Evolutionary conservation across 257 asterid species (phyloP).

Genomic region (Ophiorrhiza pumila): DNA sequence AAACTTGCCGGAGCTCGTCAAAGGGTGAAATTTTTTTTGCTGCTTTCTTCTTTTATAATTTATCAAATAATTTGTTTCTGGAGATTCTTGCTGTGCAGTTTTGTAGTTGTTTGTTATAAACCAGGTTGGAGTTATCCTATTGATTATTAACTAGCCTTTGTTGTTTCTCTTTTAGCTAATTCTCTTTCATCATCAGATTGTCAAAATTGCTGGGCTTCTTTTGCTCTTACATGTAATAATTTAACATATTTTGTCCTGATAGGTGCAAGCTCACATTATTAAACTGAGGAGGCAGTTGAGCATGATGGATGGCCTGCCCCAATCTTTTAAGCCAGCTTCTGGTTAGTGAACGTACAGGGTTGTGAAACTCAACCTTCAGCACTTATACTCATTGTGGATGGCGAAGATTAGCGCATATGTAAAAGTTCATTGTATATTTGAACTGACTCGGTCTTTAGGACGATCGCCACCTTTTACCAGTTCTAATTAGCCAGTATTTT

Average conservation of each 20-base stretch:
- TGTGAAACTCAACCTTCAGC: slow-evolving; percentile 11
- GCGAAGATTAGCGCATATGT: slow-evolving; percentile 22
- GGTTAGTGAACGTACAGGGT: slow-evolving; percentile 29
- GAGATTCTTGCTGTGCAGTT: not conserved
- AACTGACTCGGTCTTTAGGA: slow-evolving; percentile 1
- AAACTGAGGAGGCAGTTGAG: slow-evolving; percentile 72
- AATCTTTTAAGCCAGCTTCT: slow-evolving; percentile 47
- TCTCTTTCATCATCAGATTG: not conserved
- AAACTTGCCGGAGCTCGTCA: slow-evolving; percentile 77
- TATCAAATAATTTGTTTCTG: not conserved
- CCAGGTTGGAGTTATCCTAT: not conserved
- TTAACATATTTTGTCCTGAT: slow-evolving; percentile 15
- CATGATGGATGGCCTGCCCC: slow-evolving; percentile 56
- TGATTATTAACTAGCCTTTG: not conserved
- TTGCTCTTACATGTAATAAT: not conserved
- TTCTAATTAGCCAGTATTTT: not conserved
- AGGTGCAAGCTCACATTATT: slow-evolving; percentile 80
- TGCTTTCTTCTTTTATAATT: not conserved
- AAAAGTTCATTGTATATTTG: slow-evolving; percentile 16
- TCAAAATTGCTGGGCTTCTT: not conserved
- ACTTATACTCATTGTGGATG: slow-evolving; percentile 21
- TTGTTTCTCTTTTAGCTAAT: not conserved
- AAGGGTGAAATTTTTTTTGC: slow-evolving; percentile 36
- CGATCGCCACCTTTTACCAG: not conserved
- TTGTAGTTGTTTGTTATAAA: not conserved